Evolutionary conservation across 2,329 filamentous ascomycete genomes (phyloP).

Genomic region (Emergomyces orientalis): DNA sequence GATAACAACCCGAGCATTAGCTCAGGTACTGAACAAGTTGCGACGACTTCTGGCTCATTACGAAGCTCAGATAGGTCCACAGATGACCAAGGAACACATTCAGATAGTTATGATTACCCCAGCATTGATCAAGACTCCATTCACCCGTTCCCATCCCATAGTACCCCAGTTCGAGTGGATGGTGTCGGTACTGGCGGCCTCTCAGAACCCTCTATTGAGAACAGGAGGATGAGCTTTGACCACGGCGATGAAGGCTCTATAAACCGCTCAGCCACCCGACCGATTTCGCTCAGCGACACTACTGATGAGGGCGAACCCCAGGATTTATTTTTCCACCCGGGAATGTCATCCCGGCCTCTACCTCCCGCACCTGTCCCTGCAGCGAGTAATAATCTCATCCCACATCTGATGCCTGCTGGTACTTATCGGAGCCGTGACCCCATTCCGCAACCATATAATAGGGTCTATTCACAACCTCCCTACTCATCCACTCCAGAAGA

Average conservation of each 20-base stretch:
- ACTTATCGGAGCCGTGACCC: constrained; percentile 49
- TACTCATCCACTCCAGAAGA: constrained; percentile 42
- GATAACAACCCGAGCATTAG: constrained; percentile 15
- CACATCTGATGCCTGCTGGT: constrained; percentile 45
- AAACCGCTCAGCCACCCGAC: constrained; percentile 41
- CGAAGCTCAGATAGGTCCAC: constrained; percentile 14
- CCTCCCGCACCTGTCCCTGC: constrained; percentile 54
- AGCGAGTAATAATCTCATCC: constrained; percentile 38
- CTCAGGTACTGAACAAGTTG: constrained; percentile 7
- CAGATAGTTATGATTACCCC: constrained; percentile 29
- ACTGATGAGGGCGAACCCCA: constrained; percentile 64
- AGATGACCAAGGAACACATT: constrained; percentile 19
- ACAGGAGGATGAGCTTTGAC: constrained; percentile 73
- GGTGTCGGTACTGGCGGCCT: constrained; percentile 85
- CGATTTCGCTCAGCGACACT: constrained; percentile 51
- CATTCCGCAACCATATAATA: constrained; percentile 31
- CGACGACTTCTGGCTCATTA: constrained; percentile 10
- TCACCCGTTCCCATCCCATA: constrained; percentile 49
- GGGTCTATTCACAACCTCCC: constrained; percentile 28
- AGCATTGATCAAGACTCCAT: constrained; percentile 42
- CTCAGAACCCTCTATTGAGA: constrained; percentile 57
- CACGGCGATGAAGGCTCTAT: constrained; percentile 72
- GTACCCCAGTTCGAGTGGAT: constrained; percentile 63
- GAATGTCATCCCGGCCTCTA: constrained; percentile 53
- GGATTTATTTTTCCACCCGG: constrained; percentile 90